Evolutionary conservation across 148 eudicot genomes (phyloP), one percentile per base, ranked within the genome.

Genomic region (Camellia japonica): DNA sequence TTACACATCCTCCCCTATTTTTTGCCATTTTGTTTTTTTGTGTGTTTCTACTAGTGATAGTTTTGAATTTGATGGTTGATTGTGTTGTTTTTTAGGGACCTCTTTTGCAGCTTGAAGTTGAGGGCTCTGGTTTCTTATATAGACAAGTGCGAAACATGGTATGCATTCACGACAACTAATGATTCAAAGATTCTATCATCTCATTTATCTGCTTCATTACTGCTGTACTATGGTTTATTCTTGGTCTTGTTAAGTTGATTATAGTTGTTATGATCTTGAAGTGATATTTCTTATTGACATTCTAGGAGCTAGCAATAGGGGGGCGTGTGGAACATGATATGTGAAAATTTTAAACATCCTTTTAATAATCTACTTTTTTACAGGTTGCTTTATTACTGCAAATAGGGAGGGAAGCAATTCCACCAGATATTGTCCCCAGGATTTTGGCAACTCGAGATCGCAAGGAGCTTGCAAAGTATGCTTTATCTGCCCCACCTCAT

Each of bases 111-210:
- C 90, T 93, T 73, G 98, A 95, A 85, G 94, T 93, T 83, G 97
- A 95, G 88, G 98, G 98, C 72, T 90, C 97, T n/a, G 97, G 98
- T 38, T 95, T 95, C 83, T 71, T 95, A 73, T 95, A 95, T 80
- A 87, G 96, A 85, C 98, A 95, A 93, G 97, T 95, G 79, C 82
- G 98, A 73, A 95, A 95, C 90, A 95, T 95, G 98, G 98, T 93
- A 84, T 52, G 14, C 44, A 41, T 79, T 8, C 51, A 16, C 47
- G 2, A n/a, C 42, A 47, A 20, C 16, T 56, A 1, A 12, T 61
- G 13, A 13, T 70, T 46, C 23, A 69, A 12, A 6, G 41, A 60
- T 41, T 64, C 19, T 82, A 10, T 44, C 9, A 60, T 6, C 60
- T 1, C 2, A n/a, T 12, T 65, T 65, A 38, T 67, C 16, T 18